Percentiles rank a stretch among this genome's conserved stretches.
Conservation (phyloP, 2,329 filamentous ascomycete genomes). For the Bisporella sp. region DNA sequence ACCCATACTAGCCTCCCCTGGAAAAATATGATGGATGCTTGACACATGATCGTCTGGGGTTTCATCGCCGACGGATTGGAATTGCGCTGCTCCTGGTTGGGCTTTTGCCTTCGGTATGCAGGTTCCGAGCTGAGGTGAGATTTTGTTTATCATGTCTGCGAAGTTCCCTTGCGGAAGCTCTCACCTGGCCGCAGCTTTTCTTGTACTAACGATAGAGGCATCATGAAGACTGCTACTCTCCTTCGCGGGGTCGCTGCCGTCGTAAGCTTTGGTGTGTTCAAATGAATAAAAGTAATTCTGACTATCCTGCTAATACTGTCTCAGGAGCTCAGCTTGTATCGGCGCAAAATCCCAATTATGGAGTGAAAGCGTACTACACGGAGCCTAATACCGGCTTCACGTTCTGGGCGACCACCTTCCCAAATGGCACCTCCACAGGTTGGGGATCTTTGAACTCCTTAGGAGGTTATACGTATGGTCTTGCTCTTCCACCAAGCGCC, state of each 20-base stretch:
- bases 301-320: background rate
- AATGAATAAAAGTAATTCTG: background rate
- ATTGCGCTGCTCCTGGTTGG: background rate
- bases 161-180: background rate
- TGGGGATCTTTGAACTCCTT: slow-evolving; percentile 18
- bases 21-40: background rate
- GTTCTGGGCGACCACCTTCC: slow-evolving; percentile 43
- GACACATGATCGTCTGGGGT: background rate
- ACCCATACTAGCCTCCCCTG: background rate
- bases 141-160: background rate
- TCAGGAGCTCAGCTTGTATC: background rate
- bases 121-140: background rate
- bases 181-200: background rate
- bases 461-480: slow-evolving; percentile 45
- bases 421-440: slow-evolving; percentile 29
- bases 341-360: slow-evolving; percentile 5
- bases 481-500: slow-evolving; percentile 45
- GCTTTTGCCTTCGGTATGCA: background rate
- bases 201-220: background rate
- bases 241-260: background rate
- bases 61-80: background rate
- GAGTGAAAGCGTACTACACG: slow-evolving; percentile 30
- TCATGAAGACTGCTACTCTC: background rate
- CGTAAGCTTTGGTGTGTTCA: background rate
- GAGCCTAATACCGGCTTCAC: slow-evolving; percentile 43